Base-by-base conservation (phyloP, 768 basidiomycete species). In the Termitomyces sp. region DNA sequence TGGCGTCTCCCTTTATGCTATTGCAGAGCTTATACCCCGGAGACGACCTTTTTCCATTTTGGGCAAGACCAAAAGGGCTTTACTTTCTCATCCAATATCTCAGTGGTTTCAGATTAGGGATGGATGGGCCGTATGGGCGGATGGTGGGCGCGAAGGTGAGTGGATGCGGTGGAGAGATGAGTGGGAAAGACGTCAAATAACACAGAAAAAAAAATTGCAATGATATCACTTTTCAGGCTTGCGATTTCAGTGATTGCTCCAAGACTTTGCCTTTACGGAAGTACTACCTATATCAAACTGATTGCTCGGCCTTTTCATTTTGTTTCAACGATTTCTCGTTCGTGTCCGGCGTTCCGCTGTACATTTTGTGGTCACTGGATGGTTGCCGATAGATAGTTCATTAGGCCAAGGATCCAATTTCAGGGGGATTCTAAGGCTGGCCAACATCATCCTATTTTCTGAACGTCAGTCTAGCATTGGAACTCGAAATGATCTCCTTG, bases 101-200 rank as follows among this genome's bases (percentile, higher is more conserved):
- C 75, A 71, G 0, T 94, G 90, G 90, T 70, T 90, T 38, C 82
- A 85, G 52, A 75, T 94, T 46, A 81, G 90, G 52, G 92, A 94
- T 68, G 90, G 92, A 7, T 94, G 92, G 92, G 82, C 79, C 12
- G 76, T 92, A 1, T 94, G 90, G 88, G 66, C 77, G 4, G 92
- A 94, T 70, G 88, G 88, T n/a, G 92, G 92, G 3, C 79, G 82
- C 28, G 90, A 90, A 69, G 75, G 67, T 22, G 90, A 91, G 63
- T 94, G 90, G 89, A 67, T 71, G 60, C 71, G 73, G 32, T 94
- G 92, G 92, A 81, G 81, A 63, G 65, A 66, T 18, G 76, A 79
- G 66, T 89, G 87, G 82, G 82, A 85, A 46, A 76, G 69, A 58
- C 68, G 70, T 49, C 65, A 61, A 49, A 55, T 59, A 28, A 54